Percentiles rank a stretch among this genome's conserved stretches.
Conservation (phyloP, 73 alveolate species). For the Tetrahymena borealis region DNA sequence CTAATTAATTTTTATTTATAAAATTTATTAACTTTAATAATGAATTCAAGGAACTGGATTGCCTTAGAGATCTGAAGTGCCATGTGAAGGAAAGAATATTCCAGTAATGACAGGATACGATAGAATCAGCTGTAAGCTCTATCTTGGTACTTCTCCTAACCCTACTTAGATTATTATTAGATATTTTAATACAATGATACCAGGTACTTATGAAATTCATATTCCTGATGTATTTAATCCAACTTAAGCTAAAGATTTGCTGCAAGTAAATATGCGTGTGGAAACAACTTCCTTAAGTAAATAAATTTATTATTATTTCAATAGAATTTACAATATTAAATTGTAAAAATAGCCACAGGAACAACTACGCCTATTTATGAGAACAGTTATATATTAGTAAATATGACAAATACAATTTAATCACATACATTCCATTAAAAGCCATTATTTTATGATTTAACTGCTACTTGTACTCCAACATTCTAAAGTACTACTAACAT, state of each 20-base stretch:
- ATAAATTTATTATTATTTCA: too few species aligned
- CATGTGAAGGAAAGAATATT: constrained; percentile 6
- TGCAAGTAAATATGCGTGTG: background rate
- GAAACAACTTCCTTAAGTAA: constrained; percentile 1
- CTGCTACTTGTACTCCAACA: background rate
- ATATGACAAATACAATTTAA: background rate
- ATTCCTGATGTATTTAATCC: constrained; percentile 29
- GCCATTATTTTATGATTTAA: background rate
- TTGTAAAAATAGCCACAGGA: background rate
- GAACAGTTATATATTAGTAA: background rate
- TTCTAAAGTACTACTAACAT: background rate
- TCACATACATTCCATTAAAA: background rate
- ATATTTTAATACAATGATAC: constrained; percentile 2
- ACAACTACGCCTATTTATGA: background rate
- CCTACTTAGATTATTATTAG: constrained; percentile 28
- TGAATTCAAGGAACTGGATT: constrained; percentile 36
- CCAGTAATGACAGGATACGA: background rate
- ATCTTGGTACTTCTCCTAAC: constrained; percentile 27
- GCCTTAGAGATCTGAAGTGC: constrained; percentile 23
- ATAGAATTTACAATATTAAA: too few species aligned
- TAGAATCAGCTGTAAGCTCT: constrained; percentile 7
- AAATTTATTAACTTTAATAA: background rate
- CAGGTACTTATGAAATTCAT: constrained; percentile 25
- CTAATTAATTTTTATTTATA: background rate
- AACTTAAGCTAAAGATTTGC: constrained; percentile 1